Base-by-base conservation (phyloP, 768 basidiomycete species). In the Mycena amicta region DNA sequence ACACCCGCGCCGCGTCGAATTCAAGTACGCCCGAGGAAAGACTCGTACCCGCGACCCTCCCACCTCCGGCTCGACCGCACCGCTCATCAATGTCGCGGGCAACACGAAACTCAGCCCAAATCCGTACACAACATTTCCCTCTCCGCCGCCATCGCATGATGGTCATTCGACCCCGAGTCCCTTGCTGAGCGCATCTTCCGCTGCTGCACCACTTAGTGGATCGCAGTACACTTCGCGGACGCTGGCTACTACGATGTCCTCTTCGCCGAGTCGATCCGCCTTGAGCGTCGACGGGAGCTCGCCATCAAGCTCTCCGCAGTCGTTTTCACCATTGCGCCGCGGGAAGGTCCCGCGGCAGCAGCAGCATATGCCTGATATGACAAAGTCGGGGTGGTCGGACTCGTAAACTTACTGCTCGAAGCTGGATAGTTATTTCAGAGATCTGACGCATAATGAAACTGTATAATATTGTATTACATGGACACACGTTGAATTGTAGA, bases 351-450 rank as follows among this genome's bases (percentile, higher is more conserved):
- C 20, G 1, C 26, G n/a, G 20, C 43, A 45, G 41, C 57, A 22
- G 1, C 26, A 27, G 20, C 43, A 45, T 8, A 30, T 39, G 16
- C 45, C 31, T 16, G 52, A 52, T 6, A 8, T 41, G n/a, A 33
- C 40, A 11, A 58, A 49, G 16, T 58, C 57, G 8, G 33, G 31
- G 2, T 58, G 57, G 57, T 58, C 57, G n/a, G 57, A 58, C 22
- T 26, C 28, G 18, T 58, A 53, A 15, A 22, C 3, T 52, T 37
- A 37, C 18, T 37, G n/a, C n/a, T n/a, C n/a, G n/a, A n/a, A n/a
- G n/a, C n/a, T n/a, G n/a, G n/a, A n/a, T n/a, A n/a, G n/a, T n/a
- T n/a, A n/a, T n/a, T n/a, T n/a, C n/a, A n/a, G n/a, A n/a, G n/a
- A n/a, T n/a, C n/a, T n/a, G n/a, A n/a, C n/a, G n/a, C n/a, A n/a